Base-by-base conservation (phyloP, 441 rosid species). In the Francoa sonchifolia region DNA sequence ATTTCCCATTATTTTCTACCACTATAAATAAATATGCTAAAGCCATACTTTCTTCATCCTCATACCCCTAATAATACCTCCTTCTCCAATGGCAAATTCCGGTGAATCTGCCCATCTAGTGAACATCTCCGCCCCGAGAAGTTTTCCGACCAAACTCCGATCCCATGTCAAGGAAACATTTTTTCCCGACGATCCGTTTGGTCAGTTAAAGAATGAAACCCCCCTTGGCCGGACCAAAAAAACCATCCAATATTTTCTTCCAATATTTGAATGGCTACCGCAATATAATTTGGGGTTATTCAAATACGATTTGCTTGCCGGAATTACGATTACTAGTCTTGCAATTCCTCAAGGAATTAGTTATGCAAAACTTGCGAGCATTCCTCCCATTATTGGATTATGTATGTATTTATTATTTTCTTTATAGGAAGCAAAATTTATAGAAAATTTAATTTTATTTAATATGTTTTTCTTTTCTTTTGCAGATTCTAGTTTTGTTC, bases 281-380 rank as follows among this genome's bases (percentile, higher is more conserved):
- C 61, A 51, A 8, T 84, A 88, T 46, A 52, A 70, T 50, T 9
- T 84, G 0, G 39, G 26, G 3, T 44, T 59, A 20, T 41, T 88
- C 23, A 57, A 57, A 19, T 81, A 61, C 8, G 97, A 88, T 46
- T 14, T 88, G 2, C 85, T 88, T 1, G 90, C 97, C 0, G 97
- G 95, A 2, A 72, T 88, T 65, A 88, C 95, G 61, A 83, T 88
- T 29, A 71, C 95, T 34, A 71, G 79, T 41, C 85, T 83, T n/a
- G 95, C 97, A 15, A 77, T 88, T 36, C 97, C 97, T 48, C 90
- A 84, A 47, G 97, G 95, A 8, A 88, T 84, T 55, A 88, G 97
- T 54, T 81, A 88, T 37, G 95, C 95, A 10, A 84, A 73, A 60
- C 94, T 84, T 29, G 95, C 74, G 5, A 33, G 53, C 10, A 7